These are phyloP conservation scores for Vinca minor DNA, from an alignment of 257 asterid species.

Conservation along the genomic window DNA sequence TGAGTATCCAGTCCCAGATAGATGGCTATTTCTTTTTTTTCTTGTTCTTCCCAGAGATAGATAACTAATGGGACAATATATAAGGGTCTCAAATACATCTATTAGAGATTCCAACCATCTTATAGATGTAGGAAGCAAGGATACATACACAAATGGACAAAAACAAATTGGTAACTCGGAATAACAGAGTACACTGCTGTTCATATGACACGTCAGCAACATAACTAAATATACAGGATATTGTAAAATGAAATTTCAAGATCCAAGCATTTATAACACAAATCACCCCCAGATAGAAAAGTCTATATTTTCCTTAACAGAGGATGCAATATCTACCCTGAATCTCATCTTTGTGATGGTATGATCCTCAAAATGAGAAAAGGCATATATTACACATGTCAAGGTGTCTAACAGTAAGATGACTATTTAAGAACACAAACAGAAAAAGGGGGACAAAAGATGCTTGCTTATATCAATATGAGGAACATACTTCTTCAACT, in stretches of 20 bases:
- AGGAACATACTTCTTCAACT: constrained; percentile 71
- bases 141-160: no score
- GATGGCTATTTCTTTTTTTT: no score
- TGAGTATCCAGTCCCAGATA: background rate
- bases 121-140: background rate
- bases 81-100: background rate
- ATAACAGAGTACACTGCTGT: background rate
- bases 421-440: no score
- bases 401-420: no score
- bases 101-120: background rate
- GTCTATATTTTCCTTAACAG: no score
- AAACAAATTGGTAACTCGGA: background rate
- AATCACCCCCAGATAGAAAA: no score
- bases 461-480: background rate
- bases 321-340: no score
- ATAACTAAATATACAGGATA: background rate
- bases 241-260: background rate
- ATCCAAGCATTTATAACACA: no score
- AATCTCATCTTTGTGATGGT: no score
- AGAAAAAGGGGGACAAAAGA: no score
- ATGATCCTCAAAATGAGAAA: no score
- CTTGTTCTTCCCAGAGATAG: background rate
- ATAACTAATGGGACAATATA: background rate
- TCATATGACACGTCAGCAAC: background rate
- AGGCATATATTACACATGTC: no score